Conservation (phyloP, 805 yeast species). For the Yamadazyma paraphyllophila region DNA sequence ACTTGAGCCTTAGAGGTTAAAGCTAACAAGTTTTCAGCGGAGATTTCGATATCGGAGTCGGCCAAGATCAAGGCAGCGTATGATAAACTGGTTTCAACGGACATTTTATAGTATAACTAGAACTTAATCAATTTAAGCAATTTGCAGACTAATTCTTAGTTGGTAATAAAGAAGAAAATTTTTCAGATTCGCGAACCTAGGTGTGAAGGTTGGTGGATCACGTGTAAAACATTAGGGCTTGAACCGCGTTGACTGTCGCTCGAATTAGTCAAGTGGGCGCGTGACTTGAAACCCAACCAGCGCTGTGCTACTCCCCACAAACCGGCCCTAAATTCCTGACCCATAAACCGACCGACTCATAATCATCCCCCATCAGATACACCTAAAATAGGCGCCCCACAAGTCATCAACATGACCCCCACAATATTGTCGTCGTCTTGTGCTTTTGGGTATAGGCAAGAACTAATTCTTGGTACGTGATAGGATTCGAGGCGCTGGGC, state of each 20-base stretch:
- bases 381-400: no score
- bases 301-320: neutral
- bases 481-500: neutral
- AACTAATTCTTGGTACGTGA: neutral
- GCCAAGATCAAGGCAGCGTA: constrained; percentile 52
- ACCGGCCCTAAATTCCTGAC: neutral
- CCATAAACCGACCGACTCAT: no score
- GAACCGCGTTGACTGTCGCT: neutral
- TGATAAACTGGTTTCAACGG: constrained; percentile 48
- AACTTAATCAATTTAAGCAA: constrained; percentile 48
- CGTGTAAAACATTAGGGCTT: constrained; percentile 4
- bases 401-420: neutral
- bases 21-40: constrained; percentile 43
- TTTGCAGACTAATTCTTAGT: constrained; percentile 50
- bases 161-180: constrained; percentile 10
- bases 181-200: neutral
- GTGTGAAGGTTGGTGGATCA: neutral
- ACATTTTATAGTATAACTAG: constrained; percentile 41
- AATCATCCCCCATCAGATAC: no score
- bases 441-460: neutral
- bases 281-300: neutral
- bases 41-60: constrained; percentile 46
- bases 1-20: constrained; percentile 43
- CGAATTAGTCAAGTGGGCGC: neutral
- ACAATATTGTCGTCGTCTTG: neutral